Evolutionary conservation across 2,329 filamentous ascomycete genomes (phyloP).

Genomic region (Harringtonia lauricola): DNA sequence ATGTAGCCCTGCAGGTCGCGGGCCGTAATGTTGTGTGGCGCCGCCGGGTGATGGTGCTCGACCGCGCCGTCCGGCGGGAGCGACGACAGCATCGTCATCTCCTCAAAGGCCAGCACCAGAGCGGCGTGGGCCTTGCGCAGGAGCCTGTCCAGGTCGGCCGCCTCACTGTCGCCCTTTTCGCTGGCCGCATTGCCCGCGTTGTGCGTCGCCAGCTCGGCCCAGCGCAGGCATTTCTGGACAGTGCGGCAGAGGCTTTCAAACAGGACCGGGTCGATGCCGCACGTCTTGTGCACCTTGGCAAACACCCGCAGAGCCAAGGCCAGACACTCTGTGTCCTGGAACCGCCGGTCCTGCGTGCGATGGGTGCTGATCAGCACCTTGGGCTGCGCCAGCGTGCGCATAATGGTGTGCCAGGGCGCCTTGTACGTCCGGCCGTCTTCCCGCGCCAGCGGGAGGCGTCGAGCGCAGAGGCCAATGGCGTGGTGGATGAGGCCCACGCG

Average conservation of each 20-base stretch:
- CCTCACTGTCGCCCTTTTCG: neutral
- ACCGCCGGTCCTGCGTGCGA: slow-evolving; percentile 4
- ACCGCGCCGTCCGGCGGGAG: neutral
- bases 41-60: slow-evolving; percentile 2
- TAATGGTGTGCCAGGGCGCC: slow-evolving; percentile 30
- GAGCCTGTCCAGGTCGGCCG: neutral
- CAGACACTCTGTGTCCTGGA: slow-evolving; percentile 19
- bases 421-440: slow-evolving; percentile 21
- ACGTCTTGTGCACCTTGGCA: slow-evolving; percentile 15
- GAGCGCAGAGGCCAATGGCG: slow-evolving; percentile 22
- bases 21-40: slow-evolving; percentile 32
- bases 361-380: slow-evolving; percentile 19
- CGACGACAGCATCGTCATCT: slow-evolving; percentile 15
- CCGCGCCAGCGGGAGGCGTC: slow-evolving; percentile 16
- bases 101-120: slow-evolving; percentile 11
- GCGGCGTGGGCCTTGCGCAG: slow-evolving; percentile 9
- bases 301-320: slow-evolving; percentile 20
- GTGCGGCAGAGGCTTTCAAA: slow-evolving; percentile 23
- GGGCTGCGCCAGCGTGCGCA: slow-evolving; percentile 25
- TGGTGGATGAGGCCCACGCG: slow-evolving; percentile 17
- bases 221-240: slow-evolving; percentile 7
- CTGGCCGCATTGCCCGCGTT: too few relatives aligned
- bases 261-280: slow-evolving; percentile 22
- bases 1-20: slow-evolving; percentile 48
- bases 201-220: neutral